These are phyloP conservation scores for Beta corolliflora DNA, from an alignment of 179 eudicot genomes.

Conservation along the genomic window DNA sequence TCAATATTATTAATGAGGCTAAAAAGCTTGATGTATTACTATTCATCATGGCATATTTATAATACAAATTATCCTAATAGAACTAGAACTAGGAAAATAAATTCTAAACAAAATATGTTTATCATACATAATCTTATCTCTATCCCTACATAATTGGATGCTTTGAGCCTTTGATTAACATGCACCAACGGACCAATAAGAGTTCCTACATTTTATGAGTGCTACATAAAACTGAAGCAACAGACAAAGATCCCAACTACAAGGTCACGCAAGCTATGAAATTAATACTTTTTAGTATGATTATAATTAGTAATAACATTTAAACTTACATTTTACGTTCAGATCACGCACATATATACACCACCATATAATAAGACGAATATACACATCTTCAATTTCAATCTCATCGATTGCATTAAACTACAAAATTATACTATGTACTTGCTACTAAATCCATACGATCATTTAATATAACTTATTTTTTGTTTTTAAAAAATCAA, in stretches of 20 bases:
- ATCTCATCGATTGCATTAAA: conserved; percentile 8
- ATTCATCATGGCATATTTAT: too few species aligned
- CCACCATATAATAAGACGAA: background rate
- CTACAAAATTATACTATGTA: background rate
- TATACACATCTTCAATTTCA: background rate
- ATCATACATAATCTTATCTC: too few species aligned
- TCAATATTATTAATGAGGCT: too few species aligned
- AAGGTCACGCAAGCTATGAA: background rate
- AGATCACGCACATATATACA: conserved; percentile 2
- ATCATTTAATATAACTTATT: too few species aligned
- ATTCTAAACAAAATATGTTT: too few species aligned
- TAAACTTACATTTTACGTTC: background rate
- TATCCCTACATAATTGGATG: too few species aligned
- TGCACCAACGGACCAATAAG: too few species aligned
- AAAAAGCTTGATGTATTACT: too few species aligned
- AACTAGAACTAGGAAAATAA: too few species aligned
- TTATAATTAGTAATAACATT: background rate
- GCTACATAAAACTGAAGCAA: background rate
- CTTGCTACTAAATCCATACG: background rate
- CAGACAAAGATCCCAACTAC: conserved; percentile 11
- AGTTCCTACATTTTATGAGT: background rate
- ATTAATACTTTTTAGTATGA: background rate
- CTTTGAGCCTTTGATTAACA: too few species aligned
- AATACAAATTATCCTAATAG: too few species aligned
- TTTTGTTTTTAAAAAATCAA: too few species aligned